These are phyloP conservation scores for Pholiota molesta DNA, from an alignment of 768 basidiomycete genomes.

Conservation along the genomic window DNA sequence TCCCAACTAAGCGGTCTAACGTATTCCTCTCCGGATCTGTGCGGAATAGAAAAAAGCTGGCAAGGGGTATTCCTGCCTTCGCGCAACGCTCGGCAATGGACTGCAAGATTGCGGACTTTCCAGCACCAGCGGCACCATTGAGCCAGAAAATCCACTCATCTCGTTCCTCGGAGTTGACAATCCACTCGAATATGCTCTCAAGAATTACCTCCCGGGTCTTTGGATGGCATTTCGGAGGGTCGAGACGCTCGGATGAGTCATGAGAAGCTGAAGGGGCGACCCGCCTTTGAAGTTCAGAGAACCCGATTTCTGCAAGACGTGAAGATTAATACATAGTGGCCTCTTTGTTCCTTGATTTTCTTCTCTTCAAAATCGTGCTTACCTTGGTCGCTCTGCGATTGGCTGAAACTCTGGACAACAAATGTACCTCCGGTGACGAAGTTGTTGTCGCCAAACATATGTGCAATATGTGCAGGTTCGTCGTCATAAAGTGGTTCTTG, in stretches of 20 bases:
- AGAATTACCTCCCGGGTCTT: not conserved
- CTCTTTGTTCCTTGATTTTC: too few species aligned
- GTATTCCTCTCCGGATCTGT: not conserved
- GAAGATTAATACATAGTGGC: too few species aligned
- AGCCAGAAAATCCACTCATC: not conserved
- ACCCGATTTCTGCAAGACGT: too few species aligned
- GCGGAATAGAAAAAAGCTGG: not conserved
- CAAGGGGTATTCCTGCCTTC: not conserved
- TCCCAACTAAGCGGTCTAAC: not conserved
- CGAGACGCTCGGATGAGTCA: not conserved
- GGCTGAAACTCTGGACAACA: too few species aligned
- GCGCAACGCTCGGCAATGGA: not conserved
- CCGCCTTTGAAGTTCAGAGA: not conserved
- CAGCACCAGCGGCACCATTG: slow-evolving; percentile 5
- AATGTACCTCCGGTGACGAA: too few species aligned
- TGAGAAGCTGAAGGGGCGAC: too few species aligned
- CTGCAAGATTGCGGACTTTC: slow-evolving; percentile 2
- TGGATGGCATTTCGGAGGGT: not conserved
- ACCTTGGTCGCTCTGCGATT: too few species aligned
- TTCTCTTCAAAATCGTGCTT: too few species aligned
- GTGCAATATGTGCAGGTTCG: too few species aligned
- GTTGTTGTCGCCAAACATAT: too few species aligned
- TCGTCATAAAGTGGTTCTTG: too few species aligned
- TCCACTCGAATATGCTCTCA: not conserved
- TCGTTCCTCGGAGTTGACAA: not conserved